Conservation (phyloP, 2,329 filamentous ascomycete species). For the Cryoendolithus antarcticus region DNA sequence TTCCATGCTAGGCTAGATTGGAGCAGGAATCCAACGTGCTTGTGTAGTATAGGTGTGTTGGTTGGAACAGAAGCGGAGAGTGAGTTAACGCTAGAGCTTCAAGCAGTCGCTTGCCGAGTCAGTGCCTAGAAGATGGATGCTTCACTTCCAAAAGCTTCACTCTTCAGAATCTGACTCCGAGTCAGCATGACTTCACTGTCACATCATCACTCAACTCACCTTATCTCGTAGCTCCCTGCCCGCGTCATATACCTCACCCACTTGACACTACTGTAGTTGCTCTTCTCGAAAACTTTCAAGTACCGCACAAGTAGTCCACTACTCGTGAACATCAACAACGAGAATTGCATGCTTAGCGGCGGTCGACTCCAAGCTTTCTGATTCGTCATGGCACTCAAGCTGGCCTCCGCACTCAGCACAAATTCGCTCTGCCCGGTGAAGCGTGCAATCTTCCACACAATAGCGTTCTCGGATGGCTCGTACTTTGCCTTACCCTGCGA, state of each 20-base stretch:
- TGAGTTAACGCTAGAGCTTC: no score
- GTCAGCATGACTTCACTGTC: neutral
- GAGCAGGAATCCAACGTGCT: no score
- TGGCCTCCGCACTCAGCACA: constrained; percentile 85
- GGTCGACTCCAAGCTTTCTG: constrained; percentile 95
- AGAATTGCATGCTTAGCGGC: constrained; percentile 83
- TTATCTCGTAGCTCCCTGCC: constrained; percentile 93
- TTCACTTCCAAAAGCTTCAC: no score
- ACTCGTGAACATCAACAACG: constrained; percentile 94
- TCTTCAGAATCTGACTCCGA: constrained; percentile 10
- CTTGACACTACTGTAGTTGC: constrained; percentile 95
- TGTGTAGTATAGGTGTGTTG: no score
- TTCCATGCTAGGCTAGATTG: no score
- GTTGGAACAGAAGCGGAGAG: no score
- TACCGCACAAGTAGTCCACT: constrained; percentile 86
- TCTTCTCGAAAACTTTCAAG: constrained; percentile 98
- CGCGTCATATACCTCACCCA: constrained; percentile 99
- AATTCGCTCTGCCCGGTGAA: constrained; percentile 98
- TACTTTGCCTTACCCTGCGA: constrained; percentile 97
- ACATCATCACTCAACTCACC: constrained; percentile 37
- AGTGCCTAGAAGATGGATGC: no score
- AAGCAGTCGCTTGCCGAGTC: no score
- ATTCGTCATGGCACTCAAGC: constrained; percentile 91
- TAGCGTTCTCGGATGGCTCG: constrained; percentile 94
- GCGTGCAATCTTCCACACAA: constrained; percentile 97